A percentile compares a stretch with the other conserved stretches of the same genome.
Conservation (phyloP, 1,139 yeast genomes). For the Taphrina deformans region DNA sequence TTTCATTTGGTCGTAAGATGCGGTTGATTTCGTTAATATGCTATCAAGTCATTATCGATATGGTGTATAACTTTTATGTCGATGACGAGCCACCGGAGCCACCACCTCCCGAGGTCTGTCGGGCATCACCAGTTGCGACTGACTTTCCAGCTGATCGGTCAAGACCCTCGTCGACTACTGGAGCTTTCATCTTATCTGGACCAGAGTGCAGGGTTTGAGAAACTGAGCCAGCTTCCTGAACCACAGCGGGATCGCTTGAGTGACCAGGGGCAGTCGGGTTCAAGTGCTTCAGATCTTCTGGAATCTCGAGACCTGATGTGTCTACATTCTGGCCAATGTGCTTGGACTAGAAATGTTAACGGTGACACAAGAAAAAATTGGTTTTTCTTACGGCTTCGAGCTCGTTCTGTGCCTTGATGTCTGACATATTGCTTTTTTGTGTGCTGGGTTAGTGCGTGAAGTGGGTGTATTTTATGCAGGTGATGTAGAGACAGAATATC, state of each 20-base stretch:
- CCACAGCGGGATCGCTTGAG: slow-evolving; percentile 8
- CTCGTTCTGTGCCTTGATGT: slow-evolving; percentile 22
- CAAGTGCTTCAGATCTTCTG: slow-evolving; percentile 28
- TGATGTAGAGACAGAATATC: no score
- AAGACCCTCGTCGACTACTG: slow-evolving; percentile 18
- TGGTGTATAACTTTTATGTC: not conserved
- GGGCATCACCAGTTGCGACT: slow-evolving; percentile 13
- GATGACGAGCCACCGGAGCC: slow-evolving; percentile 10
- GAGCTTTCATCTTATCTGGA: slow-evolving; percentile 10
- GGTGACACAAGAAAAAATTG: no score
- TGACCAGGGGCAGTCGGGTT: slow-evolving; percentile 24
- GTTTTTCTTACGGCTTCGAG: slow-evolving; percentile 17
- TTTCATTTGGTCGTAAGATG: not conserved
- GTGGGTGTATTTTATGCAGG: no score
- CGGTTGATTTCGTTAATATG: not conserved
- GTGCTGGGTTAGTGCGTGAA: no score
- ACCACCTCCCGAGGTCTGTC: slow-evolving; percentile 14
- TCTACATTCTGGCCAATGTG: slow-evolving; percentile 20
- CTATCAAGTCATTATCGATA: not conserved
- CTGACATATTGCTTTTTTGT: slow-evolving; percentile 16
- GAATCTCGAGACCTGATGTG: slow-evolving; percentile 13
- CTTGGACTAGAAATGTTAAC: slow-evolving; percentile 1
- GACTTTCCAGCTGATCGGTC: slow-evolving; percentile 11
- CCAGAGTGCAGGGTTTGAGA: slow-evolving; percentile 24
- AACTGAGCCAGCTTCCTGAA: slow-evolving; percentile 20